A percentile compares a stretch with the other conserved stretches of the same genome.
Conservation (phyloP, 495 filamentous ascomycete genomes). For the Schizothecium vesticola region DNA sequence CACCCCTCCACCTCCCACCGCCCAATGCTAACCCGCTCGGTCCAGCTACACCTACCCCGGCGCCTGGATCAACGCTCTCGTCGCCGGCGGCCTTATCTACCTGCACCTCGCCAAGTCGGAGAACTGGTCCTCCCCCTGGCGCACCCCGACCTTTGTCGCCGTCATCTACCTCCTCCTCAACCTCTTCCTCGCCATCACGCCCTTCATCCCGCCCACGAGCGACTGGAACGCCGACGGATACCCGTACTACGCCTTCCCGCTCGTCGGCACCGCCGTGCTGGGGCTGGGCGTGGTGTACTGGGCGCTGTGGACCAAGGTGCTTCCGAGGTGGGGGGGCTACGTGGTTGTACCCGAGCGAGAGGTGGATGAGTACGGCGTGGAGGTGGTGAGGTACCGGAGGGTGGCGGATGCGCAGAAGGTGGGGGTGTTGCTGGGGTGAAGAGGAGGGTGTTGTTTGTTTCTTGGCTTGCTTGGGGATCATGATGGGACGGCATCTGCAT, state of each 20-base stretch:
- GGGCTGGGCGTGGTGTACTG: slow-evolving; percentile 47
- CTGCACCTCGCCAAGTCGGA: slow-evolving; percentile 38
- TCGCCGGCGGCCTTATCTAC: slow-evolving; percentile 47
- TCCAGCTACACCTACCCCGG: slow-evolving; percentile 45
- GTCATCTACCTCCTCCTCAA: slow-evolving; percentile 44
- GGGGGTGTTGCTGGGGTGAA: neutral
- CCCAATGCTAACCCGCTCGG: neutral
- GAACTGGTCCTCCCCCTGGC: slow-evolving; percentile 42
- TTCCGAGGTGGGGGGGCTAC: slow-evolving; percentile 44
- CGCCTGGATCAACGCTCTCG: slow-evolving; percentile 48
- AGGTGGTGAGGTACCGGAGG: slow-evolving; percentile 38
- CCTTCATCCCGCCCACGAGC: slow-evolving; percentile 46
- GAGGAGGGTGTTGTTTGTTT: neutral
- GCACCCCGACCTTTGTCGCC: slow-evolving; percentile 38
- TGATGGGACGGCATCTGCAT: neutral
- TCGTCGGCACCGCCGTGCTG: slow-evolving; percentile 46
- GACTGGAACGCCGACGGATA: slow-evolving; percentile 47
- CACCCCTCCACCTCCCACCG: neutral
- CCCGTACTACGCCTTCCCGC: slow-evolving; percentile 48
- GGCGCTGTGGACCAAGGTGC: slow-evolving; percentile 43
- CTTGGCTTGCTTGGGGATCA: neutral
- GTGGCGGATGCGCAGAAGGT: slow-evolving; percentile 2
- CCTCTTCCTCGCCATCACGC: slow-evolving; percentile 46
- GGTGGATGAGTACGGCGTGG: slow-evolving; percentile 36
- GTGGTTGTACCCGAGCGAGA: slow-evolving; percentile 36